Conservation (phyloP, 2,329 filamentous ascomycete species). For the Neofusicoccum sp. region DNA sequence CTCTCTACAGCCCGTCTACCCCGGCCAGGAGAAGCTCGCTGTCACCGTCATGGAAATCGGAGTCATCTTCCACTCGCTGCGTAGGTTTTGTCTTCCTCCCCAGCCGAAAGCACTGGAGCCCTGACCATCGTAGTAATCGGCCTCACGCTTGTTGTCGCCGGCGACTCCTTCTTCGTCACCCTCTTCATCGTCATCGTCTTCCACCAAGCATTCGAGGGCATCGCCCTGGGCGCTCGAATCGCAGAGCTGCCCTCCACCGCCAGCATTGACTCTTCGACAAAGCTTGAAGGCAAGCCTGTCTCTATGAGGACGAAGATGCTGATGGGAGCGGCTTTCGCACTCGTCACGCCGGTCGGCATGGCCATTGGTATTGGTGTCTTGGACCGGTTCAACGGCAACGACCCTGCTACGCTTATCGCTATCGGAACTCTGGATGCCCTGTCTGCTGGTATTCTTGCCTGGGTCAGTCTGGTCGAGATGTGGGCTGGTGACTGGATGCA, state of each 20-base stretch:
- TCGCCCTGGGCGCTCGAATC: slow-evolving; percentile 71
- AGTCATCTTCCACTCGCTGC: slow-evolving; percentile 71
- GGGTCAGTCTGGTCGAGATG: slow-evolving; percentile 80
- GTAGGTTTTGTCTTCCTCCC: slow-evolving; percentile 38
- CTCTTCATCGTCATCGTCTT: slow-evolving; percentile 67
- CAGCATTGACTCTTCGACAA: background rate
- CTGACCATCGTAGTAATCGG: slow-evolving; percentile 53
- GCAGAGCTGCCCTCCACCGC: slow-evolving; percentile 50
- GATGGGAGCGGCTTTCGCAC: slow-evolving; percentile 63
- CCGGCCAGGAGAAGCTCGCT: background rate
- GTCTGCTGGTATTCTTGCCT: slow-evolving; percentile 73
- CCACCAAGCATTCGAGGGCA: slow-evolving; percentile 75
- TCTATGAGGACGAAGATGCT: slow-evolving; percentile 51
- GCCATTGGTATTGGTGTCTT: slow-evolving; percentile 74
- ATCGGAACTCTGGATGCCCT: slow-evolving; percentile 73
- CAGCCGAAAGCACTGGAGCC: background rate
- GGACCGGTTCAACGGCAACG: slow-evolving; percentile 69
- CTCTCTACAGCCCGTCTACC: background rate
- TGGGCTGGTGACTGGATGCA: slow-evolving; percentile 71
- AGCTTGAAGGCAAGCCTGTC: slow-evolving; percentile 22
- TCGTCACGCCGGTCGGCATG: slow-evolving; percentile 77
- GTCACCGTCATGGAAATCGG: slow-evolving; percentile 71
- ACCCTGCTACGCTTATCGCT: slow-evolving; percentile 65
- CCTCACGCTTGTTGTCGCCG: slow-evolving; percentile 57
- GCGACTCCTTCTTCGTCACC: slow-evolving; percentile 52